A percentile compares a stretch with the other conserved stretches of the same genome.
These are phyloP conservation scores for Inga oerstediana DNA, from an alignment of 306 rosid species.

Conservation along the genomic window DNA sequence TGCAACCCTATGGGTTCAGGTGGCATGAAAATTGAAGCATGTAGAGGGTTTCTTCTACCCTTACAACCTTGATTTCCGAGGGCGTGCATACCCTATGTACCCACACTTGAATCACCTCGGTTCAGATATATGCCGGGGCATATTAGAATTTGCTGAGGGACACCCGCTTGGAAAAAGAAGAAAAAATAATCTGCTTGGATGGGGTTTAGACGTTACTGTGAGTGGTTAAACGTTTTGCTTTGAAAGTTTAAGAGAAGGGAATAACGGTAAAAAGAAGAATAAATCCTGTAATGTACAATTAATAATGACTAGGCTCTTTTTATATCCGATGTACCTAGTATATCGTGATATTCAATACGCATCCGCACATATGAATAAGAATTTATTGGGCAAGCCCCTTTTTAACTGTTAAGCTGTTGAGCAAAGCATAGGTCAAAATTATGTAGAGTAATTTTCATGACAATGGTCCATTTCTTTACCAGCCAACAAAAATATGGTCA, in stretches of 20 bases:
- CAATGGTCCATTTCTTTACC: conserved; percentile 1
- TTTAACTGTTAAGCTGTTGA: neutral
- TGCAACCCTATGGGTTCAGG: conserved; percentile 55
- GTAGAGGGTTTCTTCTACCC: conserved; percentile 92
- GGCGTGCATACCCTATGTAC: conserved; percentile 98
- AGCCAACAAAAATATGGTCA: neutral
- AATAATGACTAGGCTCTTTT: neutral
- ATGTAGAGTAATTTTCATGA: neutral
- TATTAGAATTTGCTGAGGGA: conserved; percentile 90
- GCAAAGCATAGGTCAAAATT: neutral
- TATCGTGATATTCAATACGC: neutral
- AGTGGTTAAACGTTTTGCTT: neutral
- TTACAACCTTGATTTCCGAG: conserved; percentile 91
- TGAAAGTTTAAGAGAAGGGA: neutral
- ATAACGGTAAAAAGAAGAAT: neutral
- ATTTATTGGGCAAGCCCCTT: neutral
- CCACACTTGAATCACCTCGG: conserved; percentile 98
- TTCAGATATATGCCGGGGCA: conserved; percentile 91
- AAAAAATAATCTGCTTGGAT: neutral
- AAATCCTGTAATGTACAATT: neutral
- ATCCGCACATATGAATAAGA: neutral
- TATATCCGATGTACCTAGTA: neutral
- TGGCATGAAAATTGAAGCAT: conserved; percentile 90
- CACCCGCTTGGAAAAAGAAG: conserved; percentile 60
- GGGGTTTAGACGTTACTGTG: neutral